Evolutionary conservation across 306 rosid species (phyloP).

Genomic region (Lotus japonicus): DNA sequence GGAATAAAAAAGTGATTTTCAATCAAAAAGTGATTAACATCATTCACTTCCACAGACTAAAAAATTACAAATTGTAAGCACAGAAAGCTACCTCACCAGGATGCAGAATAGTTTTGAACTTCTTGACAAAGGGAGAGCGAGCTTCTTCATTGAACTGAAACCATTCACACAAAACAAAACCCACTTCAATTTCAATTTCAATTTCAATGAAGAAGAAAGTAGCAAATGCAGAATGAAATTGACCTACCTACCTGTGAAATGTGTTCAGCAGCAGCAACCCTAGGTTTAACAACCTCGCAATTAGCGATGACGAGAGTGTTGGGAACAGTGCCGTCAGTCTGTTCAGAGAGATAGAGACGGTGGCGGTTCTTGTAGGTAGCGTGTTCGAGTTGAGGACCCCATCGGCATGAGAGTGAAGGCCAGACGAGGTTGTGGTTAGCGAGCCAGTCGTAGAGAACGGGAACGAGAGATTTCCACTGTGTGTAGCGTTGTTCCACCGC

Average conservation of each 20-base stretch:
- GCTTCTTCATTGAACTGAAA: slow-evolving; percentile 90
- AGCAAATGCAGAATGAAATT: no score
- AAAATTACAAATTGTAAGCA: not conserved
- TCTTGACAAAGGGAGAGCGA: slow-evolving; percentile 89
- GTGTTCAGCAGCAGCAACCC: slow-evolving; percentile 96
- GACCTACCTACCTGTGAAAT: slow-evolving; percentile 48
- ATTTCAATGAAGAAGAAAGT: no score
- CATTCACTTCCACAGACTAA: no score
- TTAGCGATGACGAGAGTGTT: slow-evolving; percentile 87
- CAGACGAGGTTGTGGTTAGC: slow-evolving; percentile 94
- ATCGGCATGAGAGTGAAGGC: slow-evolving; percentile 86
- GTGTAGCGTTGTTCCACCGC: slow-evolving; percentile 56
- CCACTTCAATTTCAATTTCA: no score
- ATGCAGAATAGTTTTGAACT: slow-evolving; percentile 85
- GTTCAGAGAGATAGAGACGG: slow-evolving; percentile 87
- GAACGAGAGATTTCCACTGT: slow-evolving; percentile 87
- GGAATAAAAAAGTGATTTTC: no score
- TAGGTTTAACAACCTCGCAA: slow-evolving; percentile 78
- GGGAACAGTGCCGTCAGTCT: slow-evolving; percentile 93
- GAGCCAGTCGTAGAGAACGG: slow-evolving; percentile 92
- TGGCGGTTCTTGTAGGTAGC: slow-evolving; percentile 87
- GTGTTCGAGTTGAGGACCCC: slow-evolving; percentile 83
- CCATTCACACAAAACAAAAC: no score
- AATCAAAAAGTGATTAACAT: no score
- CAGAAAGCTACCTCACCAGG: slow-evolving; percentile 79